Evolutionary conservation across 2,329 filamentous ascomycete species (phyloP).

Genomic region (Botrytis aclada): DNA sequence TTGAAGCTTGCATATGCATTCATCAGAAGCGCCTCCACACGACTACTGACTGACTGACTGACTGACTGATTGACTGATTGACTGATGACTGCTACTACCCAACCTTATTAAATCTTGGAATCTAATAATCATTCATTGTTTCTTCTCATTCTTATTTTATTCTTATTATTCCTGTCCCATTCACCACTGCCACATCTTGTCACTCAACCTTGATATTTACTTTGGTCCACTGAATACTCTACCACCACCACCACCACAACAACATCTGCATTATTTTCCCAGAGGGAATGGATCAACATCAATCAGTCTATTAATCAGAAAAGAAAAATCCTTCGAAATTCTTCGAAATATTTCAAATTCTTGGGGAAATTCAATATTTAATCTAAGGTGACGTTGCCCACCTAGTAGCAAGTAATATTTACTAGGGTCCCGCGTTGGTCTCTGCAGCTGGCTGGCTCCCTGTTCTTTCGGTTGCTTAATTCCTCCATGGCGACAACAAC

Average conservation of each 20-base stretch:
- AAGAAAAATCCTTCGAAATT: not conserved
- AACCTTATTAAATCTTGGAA: not conserved
- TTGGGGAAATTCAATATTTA: not conserved
- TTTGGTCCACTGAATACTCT: not conserved
- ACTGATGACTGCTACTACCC: not conserved
- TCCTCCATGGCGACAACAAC: slow-evolving; percentile 31
- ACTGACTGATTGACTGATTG: not conserved
- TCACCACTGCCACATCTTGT: not conserved
- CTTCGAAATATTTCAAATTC: not conserved
- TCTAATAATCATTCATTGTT: not conserved
- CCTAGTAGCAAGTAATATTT: not conserved
- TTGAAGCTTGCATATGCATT: not conserved
- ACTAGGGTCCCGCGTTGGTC: slow-evolving; percentile 12
- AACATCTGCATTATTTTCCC: not conserved
- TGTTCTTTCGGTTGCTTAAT: slow-evolving; percentile 18
- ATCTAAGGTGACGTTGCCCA: slow-evolving; percentile 11
- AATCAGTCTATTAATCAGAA: not conserved
- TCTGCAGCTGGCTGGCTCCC: slow-evolving; percentile 23
- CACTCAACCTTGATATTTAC: not conserved
- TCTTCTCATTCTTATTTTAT: not conserved
- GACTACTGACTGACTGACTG: not conserved
- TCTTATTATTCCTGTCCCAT: not conserved
- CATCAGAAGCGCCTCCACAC: not conserved
- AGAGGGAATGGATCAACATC: not conserved
- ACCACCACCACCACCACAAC: not conserved